Conservation (phyloP, 1,284 basidiomycete genomes). For the Mrakiaceae sp. region DNA sequence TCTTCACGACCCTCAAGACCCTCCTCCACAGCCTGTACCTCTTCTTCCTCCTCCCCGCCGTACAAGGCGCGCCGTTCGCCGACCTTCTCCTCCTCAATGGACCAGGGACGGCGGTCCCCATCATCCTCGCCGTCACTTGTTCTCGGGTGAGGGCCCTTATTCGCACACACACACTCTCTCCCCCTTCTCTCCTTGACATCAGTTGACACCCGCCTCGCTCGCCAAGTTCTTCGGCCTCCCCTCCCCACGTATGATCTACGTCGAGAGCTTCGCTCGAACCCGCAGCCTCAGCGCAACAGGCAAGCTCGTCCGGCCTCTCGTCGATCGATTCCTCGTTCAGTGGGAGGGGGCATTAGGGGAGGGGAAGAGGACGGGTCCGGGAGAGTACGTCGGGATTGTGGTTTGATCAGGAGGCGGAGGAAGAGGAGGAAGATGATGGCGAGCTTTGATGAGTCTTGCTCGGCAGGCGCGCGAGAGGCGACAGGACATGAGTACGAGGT, state of each 20-base stretch:
- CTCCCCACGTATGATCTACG: conserved; percentile 68
- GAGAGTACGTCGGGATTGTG: conserved; percentile 11
- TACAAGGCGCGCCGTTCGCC: conserved; percentile 39
- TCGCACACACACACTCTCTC: conserved; percentile 37
- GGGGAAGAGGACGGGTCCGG: background rate
- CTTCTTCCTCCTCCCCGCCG: conserved; percentile 17
- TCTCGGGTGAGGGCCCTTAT: conserved; percentile 51
- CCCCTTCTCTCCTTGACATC: conserved; percentile 30
- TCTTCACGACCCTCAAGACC: conserved; percentile 52
- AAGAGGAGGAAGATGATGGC: too few relatives aligned
- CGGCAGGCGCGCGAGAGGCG: too few relatives aligned
- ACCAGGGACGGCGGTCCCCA: conserved; percentile 81
- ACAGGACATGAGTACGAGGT: too few relatives aligned
- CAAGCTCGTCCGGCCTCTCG: conserved; percentile 55
- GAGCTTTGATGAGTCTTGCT: too few relatives aligned
- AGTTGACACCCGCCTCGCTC: background rate
- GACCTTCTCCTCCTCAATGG: conserved; percentile 86
- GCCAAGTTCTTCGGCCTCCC: conserved; percentile 60
- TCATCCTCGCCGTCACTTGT: conserved; percentile 61
- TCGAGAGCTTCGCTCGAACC: conserved; percentile 92
- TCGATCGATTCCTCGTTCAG: conserved; percentile 79
- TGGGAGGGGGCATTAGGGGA: conserved; percentile 40
- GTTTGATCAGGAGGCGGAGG: background rate
- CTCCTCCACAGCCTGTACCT: conserved; percentile 47
- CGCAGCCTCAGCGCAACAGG: conserved; percentile 70